Percentiles rank a stretch among this genome's conserved stretches.
phyloP scores from a whole-genome alignment of 2,329 filamentous ascomycete species.

The Apiospora aurea region DNA sequence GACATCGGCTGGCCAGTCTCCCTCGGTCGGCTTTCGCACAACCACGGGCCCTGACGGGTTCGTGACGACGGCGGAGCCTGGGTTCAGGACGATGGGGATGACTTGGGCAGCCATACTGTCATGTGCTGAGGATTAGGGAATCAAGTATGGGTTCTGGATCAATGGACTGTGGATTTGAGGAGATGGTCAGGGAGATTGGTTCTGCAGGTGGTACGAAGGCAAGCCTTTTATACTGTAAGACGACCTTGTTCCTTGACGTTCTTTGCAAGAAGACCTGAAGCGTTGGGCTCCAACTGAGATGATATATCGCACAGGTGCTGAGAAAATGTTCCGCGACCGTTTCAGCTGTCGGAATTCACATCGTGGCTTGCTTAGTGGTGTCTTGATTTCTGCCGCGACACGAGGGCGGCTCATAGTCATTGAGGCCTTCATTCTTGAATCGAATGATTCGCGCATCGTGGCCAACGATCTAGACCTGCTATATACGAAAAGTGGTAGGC shows the following conservation, averaged over 20 bases:
- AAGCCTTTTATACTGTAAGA: neutral
- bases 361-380: neutral
- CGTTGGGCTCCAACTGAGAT: neutral
- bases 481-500: no score
- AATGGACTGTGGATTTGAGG: neutral
- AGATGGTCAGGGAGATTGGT: neutral
- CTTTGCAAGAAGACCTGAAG: neutral
- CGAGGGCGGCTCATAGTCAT: neutral
- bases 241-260: neutral
- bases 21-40: neutral
- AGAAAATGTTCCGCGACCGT: neutral
- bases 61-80: slow-evolving; percentile 2
- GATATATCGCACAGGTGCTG: neutral
- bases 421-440: neutral
- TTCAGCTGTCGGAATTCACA: neutral
- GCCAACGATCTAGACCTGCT: neutral
- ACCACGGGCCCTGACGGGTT: neutral
- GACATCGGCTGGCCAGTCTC: slow-evolving; percentile 15
- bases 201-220: neutral
- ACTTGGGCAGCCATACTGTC: neutral
- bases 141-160: neutral
- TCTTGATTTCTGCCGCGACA: neutral
- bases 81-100: neutral
- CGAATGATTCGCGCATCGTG: neutral
- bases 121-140: neutral